A percentile compares a stretch with the other conserved stretches of the same genome.
Evolutionary conservation across 495 filamentous ascomycete species (phyloP).

Genomic region (Darksidea phi): DNA sequence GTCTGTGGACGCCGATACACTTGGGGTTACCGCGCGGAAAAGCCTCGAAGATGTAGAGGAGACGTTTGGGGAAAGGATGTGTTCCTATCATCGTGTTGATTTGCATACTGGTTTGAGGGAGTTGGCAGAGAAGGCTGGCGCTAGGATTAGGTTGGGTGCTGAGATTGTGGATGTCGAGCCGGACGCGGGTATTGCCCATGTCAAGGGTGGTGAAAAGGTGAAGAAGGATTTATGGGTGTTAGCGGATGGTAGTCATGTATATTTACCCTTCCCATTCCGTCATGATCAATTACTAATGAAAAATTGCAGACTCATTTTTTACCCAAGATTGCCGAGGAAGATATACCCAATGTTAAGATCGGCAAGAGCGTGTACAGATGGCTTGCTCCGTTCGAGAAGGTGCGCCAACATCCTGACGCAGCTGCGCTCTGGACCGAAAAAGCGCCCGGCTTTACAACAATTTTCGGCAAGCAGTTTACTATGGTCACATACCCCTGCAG

Average conservation of each 20-base stretch:
- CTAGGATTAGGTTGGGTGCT: constrained; percentile 40
- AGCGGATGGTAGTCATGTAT: constrained; percentile 52
- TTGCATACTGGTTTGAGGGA: constrained; percentile 50
- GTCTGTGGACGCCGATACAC: constrained; percentile 33
- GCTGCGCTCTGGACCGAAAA: constrained; percentile 3
- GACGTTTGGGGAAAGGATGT: constrained; percentile 37
- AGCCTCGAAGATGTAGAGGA: constrained; percentile 14
- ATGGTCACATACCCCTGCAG: constrained; percentile 27
- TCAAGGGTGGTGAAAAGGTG: constrained; percentile 42
- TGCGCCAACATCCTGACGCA: constrained; percentile 7
- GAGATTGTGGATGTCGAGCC: constrained; percentile 42
- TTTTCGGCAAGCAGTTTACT: neutral
- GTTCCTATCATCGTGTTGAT: constrained; percentile 56
- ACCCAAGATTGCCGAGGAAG: neutral
- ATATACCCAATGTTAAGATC: constrained; percentile 7
- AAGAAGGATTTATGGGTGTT: constrained; percentile 50
- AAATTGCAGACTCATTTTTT: constrained; percentile 28
- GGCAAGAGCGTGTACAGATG: constrained; percentile 15
- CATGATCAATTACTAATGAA: neutral
- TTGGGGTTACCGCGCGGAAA: constrained; percentile 20
- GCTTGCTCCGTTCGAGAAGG: constrained; percentile 10
- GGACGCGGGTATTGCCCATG: constrained; percentile 44
- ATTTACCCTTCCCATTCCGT: neutral
- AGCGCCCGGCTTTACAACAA: constrained; percentile 12
- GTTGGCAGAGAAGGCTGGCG: constrained; percentile 43